These are phyloP conservation scores for Collybia mongolica DNA, from an alignment of 768 basidiomycete genomes.

Conservation along the genomic window DNA sequence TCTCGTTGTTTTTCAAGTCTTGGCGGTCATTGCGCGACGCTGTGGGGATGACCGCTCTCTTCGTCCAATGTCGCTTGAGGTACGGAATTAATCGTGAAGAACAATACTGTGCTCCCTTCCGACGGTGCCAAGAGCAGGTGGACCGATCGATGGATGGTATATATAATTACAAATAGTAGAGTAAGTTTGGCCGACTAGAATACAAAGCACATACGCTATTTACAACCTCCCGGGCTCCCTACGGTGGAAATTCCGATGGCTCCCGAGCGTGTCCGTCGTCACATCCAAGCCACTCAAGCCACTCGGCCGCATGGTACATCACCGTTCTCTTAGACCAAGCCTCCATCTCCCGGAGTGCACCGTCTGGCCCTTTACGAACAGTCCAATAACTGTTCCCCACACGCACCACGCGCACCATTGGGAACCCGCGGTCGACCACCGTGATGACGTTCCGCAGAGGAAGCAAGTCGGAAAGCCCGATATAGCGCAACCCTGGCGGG, in stretches of 20 bases:
- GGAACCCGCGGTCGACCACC: constrained; percentile 60
- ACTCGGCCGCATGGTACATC: constrained; percentile 52
- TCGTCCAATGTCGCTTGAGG: no score
- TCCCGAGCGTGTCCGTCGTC: constrained; percentile 42
- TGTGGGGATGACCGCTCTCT: no score
- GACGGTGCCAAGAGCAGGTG: no score
- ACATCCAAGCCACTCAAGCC: constrained; percentile 67
- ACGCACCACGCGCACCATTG: constrained; percentile 55
- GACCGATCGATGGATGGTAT: no score
- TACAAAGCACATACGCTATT: no score
- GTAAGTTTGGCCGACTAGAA: no score
- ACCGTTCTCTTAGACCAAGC: constrained; percentile 56
- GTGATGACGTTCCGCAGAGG: constrained; percentile 35
- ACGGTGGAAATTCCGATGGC: constrained; percentile 16
- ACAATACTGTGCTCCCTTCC: no score
- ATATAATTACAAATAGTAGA: no score
- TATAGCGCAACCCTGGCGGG: constrained; percentile 50
- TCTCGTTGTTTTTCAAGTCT: no score
- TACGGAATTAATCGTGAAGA: no score
- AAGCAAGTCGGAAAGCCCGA: constrained; percentile 51
- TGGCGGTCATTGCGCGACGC: no score
- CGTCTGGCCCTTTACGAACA: constrained; percentile 31
- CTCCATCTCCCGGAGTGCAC: constrained; percentile 39
- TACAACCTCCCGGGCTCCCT: no score
- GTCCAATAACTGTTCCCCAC: constrained; percentile 57